These are phyloP conservation scores for Leucosporidium scottii DNA, from an alignment of 768 basidiomycete genomes.

Conservation along the genomic window DNA sequence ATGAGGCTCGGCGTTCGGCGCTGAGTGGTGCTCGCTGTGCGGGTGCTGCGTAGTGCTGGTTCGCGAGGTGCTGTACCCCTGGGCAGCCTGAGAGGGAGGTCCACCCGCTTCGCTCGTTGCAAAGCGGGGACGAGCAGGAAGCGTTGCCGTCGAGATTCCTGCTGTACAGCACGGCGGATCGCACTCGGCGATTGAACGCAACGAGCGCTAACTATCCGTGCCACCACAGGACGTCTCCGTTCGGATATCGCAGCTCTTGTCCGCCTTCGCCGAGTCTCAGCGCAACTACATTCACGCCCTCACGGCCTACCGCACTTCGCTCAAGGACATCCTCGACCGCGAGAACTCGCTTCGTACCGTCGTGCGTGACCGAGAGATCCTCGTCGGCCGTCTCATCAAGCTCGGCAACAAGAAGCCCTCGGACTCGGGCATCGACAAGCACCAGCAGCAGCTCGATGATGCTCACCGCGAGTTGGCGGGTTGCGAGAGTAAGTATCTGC, in stretches of 20 bases:
- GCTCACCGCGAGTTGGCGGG: slow-evolving; percentile 36
- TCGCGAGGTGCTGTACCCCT: too few species aligned
- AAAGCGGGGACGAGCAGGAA: too few species aligned
- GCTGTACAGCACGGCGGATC: too few species aligned
- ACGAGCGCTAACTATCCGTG: background rate
- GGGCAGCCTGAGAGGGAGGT: too few species aligned
- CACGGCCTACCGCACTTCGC: slow-evolving; percentile 29
- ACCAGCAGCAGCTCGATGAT: slow-evolving; percentile 34
- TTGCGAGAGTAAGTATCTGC: slow-evolving; percentile 31
- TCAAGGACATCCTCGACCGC: slow-evolving; percentile 36
- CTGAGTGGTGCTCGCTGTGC: too few species aligned
- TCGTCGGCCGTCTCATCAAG: slow-evolving; percentile 37
- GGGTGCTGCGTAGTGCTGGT: too few species aligned
- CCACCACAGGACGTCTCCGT: slow-evolving; percentile 26
- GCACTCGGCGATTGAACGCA: too few species aligned
- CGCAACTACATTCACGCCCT: slow-evolving; percentile 34
- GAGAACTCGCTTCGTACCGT: slow-evolving; percentile 35
- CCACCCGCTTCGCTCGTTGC: too few species aligned
- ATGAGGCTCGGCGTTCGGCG: too few species aligned
- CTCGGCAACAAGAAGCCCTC: slow-evolving; percentile 36
- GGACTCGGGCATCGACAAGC: slow-evolving; percentile 15
- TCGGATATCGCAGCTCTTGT: slow-evolving; percentile 30
- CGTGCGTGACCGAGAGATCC: slow-evolving; percentile 38
- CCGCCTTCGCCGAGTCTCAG: slow-evolving; percentile 30
- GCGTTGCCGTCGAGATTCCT: too few species aligned